Percentiles rank a stretch among this genome's conserved stretches.
These are phyloP conservation scores for Tetracentron sinense DNA, from an alignment of 164 flowering plant genomes.

Conservation along the genomic window DNA sequence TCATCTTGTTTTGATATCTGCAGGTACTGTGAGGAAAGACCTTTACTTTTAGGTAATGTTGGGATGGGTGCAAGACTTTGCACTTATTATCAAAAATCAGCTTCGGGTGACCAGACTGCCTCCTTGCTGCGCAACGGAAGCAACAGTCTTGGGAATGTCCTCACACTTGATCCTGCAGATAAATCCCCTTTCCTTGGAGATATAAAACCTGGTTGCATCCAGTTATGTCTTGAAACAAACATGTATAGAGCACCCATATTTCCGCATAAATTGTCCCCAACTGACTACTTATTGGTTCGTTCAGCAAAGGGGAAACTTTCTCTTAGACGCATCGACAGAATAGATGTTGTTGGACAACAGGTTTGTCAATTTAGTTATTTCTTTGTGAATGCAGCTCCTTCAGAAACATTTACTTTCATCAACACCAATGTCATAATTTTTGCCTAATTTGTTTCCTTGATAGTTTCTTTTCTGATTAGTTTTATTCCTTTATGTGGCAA, in stretches of 20 bases:
- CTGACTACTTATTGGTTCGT: slow-evolving; percentile 89
- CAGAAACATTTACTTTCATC: not conserved
- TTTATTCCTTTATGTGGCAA: too few relatives aligned
- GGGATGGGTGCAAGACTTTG: slow-evolving; percentile 98
- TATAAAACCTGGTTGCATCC: slow-evolving; percentile 73
- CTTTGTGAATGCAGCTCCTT: too few relatives aligned
- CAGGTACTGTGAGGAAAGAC: slow-evolving; percentile 98
- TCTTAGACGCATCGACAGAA: slow-evolving; percentile 81
- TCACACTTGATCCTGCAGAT: slow-evolving; percentile 77
- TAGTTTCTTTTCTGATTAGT: not conserved
- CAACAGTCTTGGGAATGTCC: slow-evolving; percentile 56
- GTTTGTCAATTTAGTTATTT: slow-evolving; percentile 28
- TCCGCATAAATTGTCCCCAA: slow-evolving; percentile 73
- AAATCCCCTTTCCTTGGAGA: slow-evolving; percentile 98
- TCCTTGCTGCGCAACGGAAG: slow-evolving; percentile 46
- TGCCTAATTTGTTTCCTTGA: not conserved
- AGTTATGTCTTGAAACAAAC: slow-evolving; percentile 85
- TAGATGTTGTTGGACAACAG: slow-evolving; percentile 95
- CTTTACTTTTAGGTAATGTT: slow-evolving; percentile 77
- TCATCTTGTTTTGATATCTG: slow-evolving; percentile 3
- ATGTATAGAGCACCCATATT: slow-evolving; percentile 91
- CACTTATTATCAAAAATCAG: slow-evolving; percentile 83
- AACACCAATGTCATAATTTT: not conserved
- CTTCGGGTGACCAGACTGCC: slow-evolving; percentile 68
- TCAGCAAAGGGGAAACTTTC: slow-evolving; percentile 95